Percentiles rank a stretch among this genome's conserved stretches.
Evolutionary conservation across 768 basidiomycete genomes (phyloP).

Genomic region (Boletus tylopilopsis): DNA sequence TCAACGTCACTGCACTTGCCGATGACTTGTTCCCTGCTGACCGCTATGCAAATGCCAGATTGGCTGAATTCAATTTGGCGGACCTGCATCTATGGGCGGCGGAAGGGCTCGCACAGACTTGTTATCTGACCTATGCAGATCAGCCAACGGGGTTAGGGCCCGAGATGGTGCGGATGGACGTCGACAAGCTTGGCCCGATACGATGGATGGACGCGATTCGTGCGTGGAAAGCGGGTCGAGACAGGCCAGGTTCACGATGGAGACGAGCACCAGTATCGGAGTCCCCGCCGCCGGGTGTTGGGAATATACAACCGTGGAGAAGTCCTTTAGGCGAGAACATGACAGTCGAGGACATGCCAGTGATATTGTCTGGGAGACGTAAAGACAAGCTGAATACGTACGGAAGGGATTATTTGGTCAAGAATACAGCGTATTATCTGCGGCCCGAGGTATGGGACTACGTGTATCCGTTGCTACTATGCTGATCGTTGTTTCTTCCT

Average conservation of each 20-base stretch:
- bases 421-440: conserved; percentile 48
- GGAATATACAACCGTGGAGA: conserved; percentile 28
- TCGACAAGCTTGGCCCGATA: conserved; percentile 10
- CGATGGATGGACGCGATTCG: conserved; percentile 33
- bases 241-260: background rate
- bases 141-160: conserved; percentile 65
- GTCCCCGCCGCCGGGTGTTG: conserved; percentile 48
- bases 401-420: conserved; percentile 52
- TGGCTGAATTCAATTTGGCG: conserved; percentile 46
- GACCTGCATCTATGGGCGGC: conserved; percentile 74
- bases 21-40: conserved; percentile 18
- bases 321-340: conserved; percentile 1
- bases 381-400: conserved; percentile 3
- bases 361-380: background rate
- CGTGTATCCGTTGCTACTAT: background rate
- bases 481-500: background rate
- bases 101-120: conserved; percentile 70
- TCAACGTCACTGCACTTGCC: conserved; percentile 39
- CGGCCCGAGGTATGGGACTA: conserved; percentile 60
- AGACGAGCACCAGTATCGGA: conserved; percentile 25
- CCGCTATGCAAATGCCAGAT: conserved; percentile 31
- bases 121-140: conserved; percentile 69
- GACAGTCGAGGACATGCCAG: conserved; percentile 4
- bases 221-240: conserved; percentile 38
- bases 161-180: conserved; percentile 37